A percentile compares a stretch with the other conserved stretches of the same genome.
These are phyloP conservation scores for Trichothecium roseum DNA, from an alignment of 2,329 filamentous ascomycete genomes.

Conservation along the genomic window DNA sequence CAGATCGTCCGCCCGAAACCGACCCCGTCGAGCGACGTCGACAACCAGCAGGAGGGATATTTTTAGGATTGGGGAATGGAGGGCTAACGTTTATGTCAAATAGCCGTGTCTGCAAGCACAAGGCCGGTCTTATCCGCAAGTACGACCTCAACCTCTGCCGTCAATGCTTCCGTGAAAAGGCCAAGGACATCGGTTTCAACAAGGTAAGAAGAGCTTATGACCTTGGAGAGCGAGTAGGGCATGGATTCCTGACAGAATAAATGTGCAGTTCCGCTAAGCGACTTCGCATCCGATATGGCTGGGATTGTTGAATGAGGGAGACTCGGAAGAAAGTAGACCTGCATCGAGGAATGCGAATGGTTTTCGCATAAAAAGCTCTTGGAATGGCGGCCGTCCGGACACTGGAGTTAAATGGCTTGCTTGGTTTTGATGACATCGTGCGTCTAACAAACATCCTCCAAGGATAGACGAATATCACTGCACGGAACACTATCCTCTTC, in stretches of 20 bases:
- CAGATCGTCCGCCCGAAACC: background rate
- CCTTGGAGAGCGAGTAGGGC: background rate
- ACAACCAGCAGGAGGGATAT: background rate
- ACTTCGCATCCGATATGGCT: background rate
- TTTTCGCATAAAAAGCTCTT: conserved; percentile 19
- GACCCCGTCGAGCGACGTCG: background rate
- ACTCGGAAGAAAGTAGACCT: no score
- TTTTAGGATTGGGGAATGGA: no score
- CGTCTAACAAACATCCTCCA: conserved; percentile 30
- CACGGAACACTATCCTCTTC: conserved; percentile 16
- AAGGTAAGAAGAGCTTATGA: conserved; percentile 39
- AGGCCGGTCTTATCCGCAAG: conserved; percentile 98
- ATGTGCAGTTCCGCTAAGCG: conserved; percentile 16
- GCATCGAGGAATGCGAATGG: no score
- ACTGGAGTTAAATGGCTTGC: conserved; percentile 34
- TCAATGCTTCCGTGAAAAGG: conserved; percentile 70
- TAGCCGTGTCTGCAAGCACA: conserved; percentile 74
- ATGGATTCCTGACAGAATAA: conserved; percentile 1
- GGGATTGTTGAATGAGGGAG: no score
- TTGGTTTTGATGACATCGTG: conserved; percentile 32
- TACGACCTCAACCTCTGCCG: conserved; percentile 89
- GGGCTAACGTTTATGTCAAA: conserved; percentile 18
- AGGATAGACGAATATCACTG: conserved; percentile 33
- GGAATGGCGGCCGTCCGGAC: conserved; percentile 33
- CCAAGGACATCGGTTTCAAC: conserved; percentile 62